phyloP scores from a whole-genome alignment of 441 rosid genomes.

The Gossypium gossypioides region DNA sequence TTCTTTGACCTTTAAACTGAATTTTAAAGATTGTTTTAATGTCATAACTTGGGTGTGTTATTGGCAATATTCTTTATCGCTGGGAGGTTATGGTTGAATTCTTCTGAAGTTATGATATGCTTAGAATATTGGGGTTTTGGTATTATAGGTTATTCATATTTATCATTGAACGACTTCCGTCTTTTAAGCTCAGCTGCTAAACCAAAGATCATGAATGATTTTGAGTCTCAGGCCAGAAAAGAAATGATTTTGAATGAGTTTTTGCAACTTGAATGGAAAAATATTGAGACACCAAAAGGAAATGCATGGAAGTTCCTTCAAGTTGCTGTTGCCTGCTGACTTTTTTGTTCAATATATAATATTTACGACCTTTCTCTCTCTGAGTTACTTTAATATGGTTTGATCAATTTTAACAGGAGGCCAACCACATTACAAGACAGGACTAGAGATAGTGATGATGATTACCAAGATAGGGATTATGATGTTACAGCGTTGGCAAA shows the following conservation, averaged over 20 bases:
- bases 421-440: constrained; percentile 82
- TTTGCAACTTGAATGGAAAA: not conserved
- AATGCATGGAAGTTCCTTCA: not conserved
- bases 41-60: not conserved
- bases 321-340: constrained; percentile 3
- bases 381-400: not conserved
- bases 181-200: not conserved
- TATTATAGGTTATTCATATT: not conserved
- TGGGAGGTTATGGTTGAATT: not conserved
- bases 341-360: not conserved
- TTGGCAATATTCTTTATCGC: not conserved
- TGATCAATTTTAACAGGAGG: constrained; percentile 47
- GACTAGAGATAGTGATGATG: constrained; percentile 87
- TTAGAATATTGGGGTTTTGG: not conserved
- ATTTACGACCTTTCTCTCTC: not conserved
- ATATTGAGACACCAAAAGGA: not conserved
- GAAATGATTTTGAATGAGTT: not conserved
- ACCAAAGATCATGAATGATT: not conserved
- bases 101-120: not conserved
- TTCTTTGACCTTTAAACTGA: not conserved
- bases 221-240: not conserved
- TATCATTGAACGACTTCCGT: not conserved
- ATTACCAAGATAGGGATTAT: constrained; percentile 88
- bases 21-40: not conserved
- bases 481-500: constrained; percentile 94